These are phyloP conservation scores for Salinomyces thailandicus DNA, from an alignment of 2,329 filamentous ascomycete genomes.

Conservation along the genomic window DNA sequence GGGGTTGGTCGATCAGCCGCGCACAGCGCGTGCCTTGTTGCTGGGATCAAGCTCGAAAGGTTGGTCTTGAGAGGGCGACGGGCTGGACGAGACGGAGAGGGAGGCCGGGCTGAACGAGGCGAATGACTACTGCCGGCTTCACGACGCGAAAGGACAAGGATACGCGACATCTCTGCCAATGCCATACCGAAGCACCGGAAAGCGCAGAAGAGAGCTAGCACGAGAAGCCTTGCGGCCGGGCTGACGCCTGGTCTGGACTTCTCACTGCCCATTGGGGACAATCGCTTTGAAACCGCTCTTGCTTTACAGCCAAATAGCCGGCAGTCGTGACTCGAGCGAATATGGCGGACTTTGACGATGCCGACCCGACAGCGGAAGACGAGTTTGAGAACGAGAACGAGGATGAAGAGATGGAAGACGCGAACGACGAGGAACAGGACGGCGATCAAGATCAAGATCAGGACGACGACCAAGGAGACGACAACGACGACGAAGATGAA, in stretches of 20 bases:
- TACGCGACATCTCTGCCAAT: conserved; percentile 1
- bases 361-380: conserved; percentile 25
- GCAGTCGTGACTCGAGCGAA: not conserved
- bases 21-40: not conserved
- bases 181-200: conserved; percentile 1
- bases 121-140: not conserved
- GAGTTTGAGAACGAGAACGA: conserved; percentile 38
- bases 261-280: no score
- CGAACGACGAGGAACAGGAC: conserved; percentile 29
- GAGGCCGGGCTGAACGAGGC: not conserved
- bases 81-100: no score
- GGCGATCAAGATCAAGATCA: conserved; percentile 27
- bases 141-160: not conserved
- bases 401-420: conserved; percentile 35
- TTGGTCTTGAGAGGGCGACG: not conserved
- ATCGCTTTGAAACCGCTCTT: no score
- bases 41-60: not conserved
- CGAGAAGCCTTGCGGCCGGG: conserved; percentile 5
- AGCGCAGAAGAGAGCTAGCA: conserved; percentile 3
- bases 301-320: no score
- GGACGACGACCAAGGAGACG: conserved; percentile 28
- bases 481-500: conserved; percentile 31
- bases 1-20: conserved; percentile 1
- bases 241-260: not conserved
- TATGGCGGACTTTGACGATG: conserved; percentile 38